phyloP scores from a whole-genome alignment of 345 rosid genomes.

The Populus nigra region DNA sequence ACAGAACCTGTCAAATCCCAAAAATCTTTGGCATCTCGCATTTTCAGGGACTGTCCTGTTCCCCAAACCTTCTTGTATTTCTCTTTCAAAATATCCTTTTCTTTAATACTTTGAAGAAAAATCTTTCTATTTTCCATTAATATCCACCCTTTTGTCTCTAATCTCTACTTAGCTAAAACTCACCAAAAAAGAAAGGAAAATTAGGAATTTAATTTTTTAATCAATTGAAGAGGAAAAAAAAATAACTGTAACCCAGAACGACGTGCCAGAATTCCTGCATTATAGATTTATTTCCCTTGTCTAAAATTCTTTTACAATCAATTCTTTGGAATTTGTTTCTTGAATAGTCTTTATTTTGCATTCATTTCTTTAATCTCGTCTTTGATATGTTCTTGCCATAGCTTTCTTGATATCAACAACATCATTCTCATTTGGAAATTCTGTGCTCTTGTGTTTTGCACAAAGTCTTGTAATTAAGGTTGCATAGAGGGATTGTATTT shows the following conservation, averaged over 20 bases:
- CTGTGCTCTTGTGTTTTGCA: not conserved
- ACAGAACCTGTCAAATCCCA: slow-evolving; percentile 5
- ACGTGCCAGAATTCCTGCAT: slow-evolving; percentile 12
- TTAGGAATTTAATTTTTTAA: not conserved
- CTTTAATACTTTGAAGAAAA: not conserved
- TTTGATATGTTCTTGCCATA: not conserved
- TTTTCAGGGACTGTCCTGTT: slow-evolving; percentile 1
- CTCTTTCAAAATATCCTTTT: not conserved
- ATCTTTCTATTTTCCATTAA: slow-evolving; percentile 6
- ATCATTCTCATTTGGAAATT: not conserved
- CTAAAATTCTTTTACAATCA: no score
- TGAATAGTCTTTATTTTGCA: not conserved
- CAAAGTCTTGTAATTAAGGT: not conserved
- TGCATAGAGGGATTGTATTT: not conserved
- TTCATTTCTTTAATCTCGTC: not conserved
- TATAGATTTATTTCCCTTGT: not conserved
- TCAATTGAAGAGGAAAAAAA: not conserved
- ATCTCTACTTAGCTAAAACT: not conserved
- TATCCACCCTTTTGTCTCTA: not conserved
- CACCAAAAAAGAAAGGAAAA: not conserved
- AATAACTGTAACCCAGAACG: not conserved
- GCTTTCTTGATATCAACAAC: not conserved
- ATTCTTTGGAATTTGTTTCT: not conserved
- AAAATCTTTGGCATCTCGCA: slow-evolving; percentile 7
- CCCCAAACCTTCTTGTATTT: not conserved